Evolutionary conservation across 768 basidiomycete genomes (phyloP).

Genomic region (Hygrophorus russula): DNA sequence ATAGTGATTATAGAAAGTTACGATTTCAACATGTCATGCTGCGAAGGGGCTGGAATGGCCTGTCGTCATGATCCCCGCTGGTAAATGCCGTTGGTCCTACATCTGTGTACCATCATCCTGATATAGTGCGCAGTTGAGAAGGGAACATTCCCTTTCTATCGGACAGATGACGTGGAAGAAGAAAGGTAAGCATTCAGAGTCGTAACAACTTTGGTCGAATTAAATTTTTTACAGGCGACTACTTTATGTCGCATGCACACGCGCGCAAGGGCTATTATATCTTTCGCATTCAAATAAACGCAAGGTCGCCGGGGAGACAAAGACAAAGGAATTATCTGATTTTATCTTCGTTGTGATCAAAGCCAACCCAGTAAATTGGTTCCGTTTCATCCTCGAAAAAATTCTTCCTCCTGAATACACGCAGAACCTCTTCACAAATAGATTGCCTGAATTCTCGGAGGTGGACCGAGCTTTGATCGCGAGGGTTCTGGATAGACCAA

Average conservation of each 20-base stretch:
- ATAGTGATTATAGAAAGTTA: slow-evolving; percentile 49
- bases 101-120: not conserved
- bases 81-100: slow-evolving; percentile 19
- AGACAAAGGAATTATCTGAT: slow-evolving; percentile 38
- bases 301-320: slow-evolving; percentile 43
- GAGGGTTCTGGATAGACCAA: slow-evolving; percentile 36
- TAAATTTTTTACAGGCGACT: slow-evolving; percentile 42
- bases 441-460: slow-evolving; percentile 26
- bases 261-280: slow-evolving; percentile 66
- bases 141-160: slow-evolving; percentile 66
- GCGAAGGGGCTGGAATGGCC: slow-evolving; percentile 93
- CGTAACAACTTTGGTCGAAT: not conserved
- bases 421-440: not conserved
- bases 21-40: slow-evolving; percentile 77
- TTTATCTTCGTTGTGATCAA: slow-evolving; percentile 40
- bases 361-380: slow-evolving; percentile 29
- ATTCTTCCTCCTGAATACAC: no score
- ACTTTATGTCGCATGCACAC: slow-evolving; percentile 83
- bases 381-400: not conserved
- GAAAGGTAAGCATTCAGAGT: slow-evolving; percentile 45
- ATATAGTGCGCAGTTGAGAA: slow-evolving; percentile 42
- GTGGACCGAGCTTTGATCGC: slow-evolving; percentile 39
- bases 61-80: slow-evolving; percentile 70
- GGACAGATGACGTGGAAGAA: slow-evolving; percentile 68
- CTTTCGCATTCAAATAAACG: slow-evolving; percentile 38